Evolutionary conservation across 1,284 basidiomycete genomes (phyloP), one percentile per base, ranked within the genome.

Genomic region (Violaceomyces palustris): DNA sequence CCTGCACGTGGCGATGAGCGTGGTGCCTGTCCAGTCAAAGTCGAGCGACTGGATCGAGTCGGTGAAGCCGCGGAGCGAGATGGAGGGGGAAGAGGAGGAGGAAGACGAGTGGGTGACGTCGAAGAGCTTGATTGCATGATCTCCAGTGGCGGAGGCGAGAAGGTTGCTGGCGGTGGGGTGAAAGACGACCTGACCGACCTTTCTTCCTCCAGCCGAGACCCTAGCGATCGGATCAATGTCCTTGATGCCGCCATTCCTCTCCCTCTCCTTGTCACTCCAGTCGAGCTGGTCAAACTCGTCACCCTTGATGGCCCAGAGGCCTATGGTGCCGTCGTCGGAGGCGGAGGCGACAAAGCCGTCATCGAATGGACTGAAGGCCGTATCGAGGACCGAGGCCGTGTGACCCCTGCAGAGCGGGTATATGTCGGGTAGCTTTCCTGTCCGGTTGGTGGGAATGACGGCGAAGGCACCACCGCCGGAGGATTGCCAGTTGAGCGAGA

Each of bases 391-490:
- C 26, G 86, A 77, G 0, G 83, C 87, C 6, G 84, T 84, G 69
- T 82, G 80, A 24, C 85, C 87, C 46, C 93, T 84, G 19, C 89
- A 90, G 36, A 98, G 82, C 1, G 93, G 93, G 42, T 96, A 82
- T 63, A 87, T 81, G 71, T 98, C 93, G 3, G 91, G 92, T 24
- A 97, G 81, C 75, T 92, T 77, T 39, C 76, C 75, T 1, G 71
- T 67, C 14, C 59, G 47, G 26, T 66, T 57, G 25, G 88, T 77
- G 0, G 93, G 93, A 10, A 96, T 78, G 67, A 98, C 84, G 17
- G 85, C 86, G 72, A 97, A 97, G 1, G 93, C 93, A 43, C 93
- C 93, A 19, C 93, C 93, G 23, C 93, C 93, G 0, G 89, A 88
- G 18, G 67, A 83, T 75, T 90, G 88, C 89, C 91, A 97, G 80